These are phyloP conservation scores for Tylopilus sp. DNA, from an alignment of 1,284 basidiomycete genomes.

Conservation along the genomic window DNA sequence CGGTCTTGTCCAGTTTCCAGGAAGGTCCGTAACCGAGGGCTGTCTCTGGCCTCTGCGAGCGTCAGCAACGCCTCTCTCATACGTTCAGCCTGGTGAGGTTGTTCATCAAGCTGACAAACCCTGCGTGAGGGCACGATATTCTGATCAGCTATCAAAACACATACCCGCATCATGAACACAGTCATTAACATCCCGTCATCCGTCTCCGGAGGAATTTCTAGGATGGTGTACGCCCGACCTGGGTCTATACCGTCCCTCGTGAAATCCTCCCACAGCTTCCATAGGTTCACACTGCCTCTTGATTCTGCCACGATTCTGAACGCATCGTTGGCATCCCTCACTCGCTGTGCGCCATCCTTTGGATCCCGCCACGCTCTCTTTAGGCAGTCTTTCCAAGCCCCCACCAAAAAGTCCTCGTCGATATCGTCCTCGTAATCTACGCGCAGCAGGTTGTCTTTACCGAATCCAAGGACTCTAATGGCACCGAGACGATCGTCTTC, in stretches of 20 bases:
- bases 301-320: constrained; percentile 62
- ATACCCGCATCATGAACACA: constrained; percentile 69
- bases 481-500: constrained; percentile 48
- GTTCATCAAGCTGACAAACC: constrained; percentile 61
- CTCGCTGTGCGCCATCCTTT: constrained; percentile 40
- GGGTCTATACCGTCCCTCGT: constrained; percentile 63
- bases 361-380: constrained; percentile 59
- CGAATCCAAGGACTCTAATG: constrained; percentile 58
- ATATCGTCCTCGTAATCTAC: constrained; percentile 66
- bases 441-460: constrained; percentile 50
- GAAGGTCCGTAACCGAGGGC: constrained; percentile 65
- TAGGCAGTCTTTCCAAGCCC: constrained; percentile 63
- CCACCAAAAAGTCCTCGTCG: constrained; percentile 61
- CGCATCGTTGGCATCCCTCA: constrained; percentile 56
- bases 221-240: constrained; percentile 66
- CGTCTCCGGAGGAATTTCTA: constrained; percentile 66
- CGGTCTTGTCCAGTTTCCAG: constrained; percentile 66
- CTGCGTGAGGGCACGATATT: constrained; percentile 7
- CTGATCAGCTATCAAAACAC: constrained; percentile 27
- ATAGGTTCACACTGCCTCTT: constrained; percentile 48
- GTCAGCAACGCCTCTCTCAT: constrained; percentile 66
- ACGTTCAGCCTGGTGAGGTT: constrained; percentile 54
- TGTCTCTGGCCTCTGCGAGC: constrained; percentile 70
- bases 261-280: constrained; percentile 50
- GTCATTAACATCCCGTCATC: constrained; percentile 77